These are phyloP conservation scores for Coccinonectria pachysandricola DNA, from an alignment of 2,329 filamentous ascomycete species.

Conservation along the genomic window DNA sequence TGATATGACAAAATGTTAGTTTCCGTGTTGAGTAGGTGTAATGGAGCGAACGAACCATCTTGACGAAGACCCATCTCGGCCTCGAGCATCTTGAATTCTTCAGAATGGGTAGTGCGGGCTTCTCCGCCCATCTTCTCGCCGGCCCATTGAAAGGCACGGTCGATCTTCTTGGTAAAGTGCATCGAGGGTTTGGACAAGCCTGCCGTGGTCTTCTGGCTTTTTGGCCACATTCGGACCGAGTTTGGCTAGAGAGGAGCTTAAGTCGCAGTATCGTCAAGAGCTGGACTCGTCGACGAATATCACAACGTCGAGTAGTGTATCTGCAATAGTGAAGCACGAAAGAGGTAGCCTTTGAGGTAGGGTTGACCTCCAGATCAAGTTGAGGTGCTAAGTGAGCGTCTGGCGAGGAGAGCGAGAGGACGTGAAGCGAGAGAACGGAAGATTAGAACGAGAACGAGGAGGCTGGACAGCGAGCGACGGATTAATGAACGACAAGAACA, in stretches of 20 bases:
- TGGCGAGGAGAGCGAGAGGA: not conserved
- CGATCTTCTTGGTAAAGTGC: slow-evolving; percentile 72
- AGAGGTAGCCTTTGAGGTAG: no score
- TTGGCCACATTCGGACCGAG: not conserved
- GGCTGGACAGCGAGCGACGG: not conserved
- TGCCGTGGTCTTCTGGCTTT: not conserved
- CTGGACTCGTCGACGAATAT: no score
- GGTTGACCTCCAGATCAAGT: no score
- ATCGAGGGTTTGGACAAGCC: slow-evolving; percentile 22
- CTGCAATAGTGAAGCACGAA: no score
- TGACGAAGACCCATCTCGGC: slow-evolving; percentile 82
- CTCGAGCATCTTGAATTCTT: slow-evolving; percentile 87
- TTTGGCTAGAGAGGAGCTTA: not conserved
- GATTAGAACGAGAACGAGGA: not conserved
- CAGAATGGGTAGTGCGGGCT: slow-evolving; percentile 73
- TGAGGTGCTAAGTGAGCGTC: not conserved
- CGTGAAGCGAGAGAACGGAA: not conserved
- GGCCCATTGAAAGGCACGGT: slow-evolving; percentile 95
- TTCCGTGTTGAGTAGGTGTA: not conserved
- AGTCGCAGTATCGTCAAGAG: not conserved
- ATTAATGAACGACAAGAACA: not conserved
- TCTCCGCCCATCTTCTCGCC: slow-evolving; percentile 93
- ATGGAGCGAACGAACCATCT: slow-evolving; percentile 52
- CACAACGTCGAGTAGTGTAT: no score
- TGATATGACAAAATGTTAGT: slow-evolving; percentile 25